Percentiles rank a stretch among this genome's conserved stretches.
These are phyloP conservation scores for Nakazawaea ishiwadae DNA, from an alignment of 805 yeast species.

Conservation along the genomic window DNA sequence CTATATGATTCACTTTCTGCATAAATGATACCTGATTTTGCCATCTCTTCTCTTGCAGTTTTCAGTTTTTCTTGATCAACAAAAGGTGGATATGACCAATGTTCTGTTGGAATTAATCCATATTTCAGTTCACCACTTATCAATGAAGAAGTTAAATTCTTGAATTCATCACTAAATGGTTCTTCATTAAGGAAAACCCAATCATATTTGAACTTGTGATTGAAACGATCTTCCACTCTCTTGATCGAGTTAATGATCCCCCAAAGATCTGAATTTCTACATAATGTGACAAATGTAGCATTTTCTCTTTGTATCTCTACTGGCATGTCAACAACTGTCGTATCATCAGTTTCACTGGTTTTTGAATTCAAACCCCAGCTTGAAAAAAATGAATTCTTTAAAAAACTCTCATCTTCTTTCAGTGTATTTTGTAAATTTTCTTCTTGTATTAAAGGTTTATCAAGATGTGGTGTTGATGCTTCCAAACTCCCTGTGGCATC, in stretches of 20 bases:
- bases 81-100: conserved; percentile 84
- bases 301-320: conserved; percentile 25
- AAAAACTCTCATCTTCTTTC: background rate
- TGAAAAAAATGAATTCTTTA: conserved; percentile 4
- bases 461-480: conserved; percentile 7
- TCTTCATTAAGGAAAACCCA: conserved; percentile 91
- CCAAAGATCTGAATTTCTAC: conserved; percentile 61
- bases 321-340: background rate
- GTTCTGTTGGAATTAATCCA: conserved; percentile 69
- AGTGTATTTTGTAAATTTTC: background rate
- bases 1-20: conserved; percentile 37
- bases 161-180: conserved; percentile 70
- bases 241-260: conserved; percentile 59
- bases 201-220: conserved; percentile 70
- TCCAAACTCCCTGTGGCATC: background rate
- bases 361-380: conserved; percentile 3
- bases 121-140: conserved; percentile 67
- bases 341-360: background rate
- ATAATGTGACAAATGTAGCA: conserved; percentile 60
- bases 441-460: conserved; percentile 1
- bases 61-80: conserved; percentile 74
- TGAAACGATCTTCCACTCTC: conserved; percentile 76
- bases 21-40: conserved; percentile 31
- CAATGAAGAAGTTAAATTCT: conserved; percentile 41
- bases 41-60: conserved; percentile 53